Conservation (phyloP, 805 yeast species). For the Yamadazyma scolyti region DNA sequence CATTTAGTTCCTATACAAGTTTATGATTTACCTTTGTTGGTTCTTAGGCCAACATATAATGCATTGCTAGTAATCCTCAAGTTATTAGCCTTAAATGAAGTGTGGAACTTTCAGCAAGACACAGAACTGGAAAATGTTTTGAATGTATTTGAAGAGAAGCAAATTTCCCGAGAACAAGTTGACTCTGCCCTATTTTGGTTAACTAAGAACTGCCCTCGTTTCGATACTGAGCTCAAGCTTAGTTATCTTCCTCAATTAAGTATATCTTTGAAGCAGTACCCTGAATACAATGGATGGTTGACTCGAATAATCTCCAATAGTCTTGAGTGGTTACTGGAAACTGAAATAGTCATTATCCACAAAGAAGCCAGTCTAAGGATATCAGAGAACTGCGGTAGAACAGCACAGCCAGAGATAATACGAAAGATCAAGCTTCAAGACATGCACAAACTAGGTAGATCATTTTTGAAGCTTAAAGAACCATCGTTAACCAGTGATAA, state of each 20-base stretch:
- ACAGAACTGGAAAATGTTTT: slow-evolving; percentile 1
- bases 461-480: slow-evolving; percentile 50
- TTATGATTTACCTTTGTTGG: slow-evolving; percentile 57
- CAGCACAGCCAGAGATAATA: slow-evolving; percentile 70
- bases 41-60: slow-evolving; percentile 41
- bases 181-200: slow-evolving; percentile 44
- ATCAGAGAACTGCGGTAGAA: slow-evolving; percentile 79
- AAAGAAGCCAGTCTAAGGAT: slow-evolving; percentile 60
- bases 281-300: slow-evolving; percentile 43
- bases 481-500: slow-evolving; percentile 87
- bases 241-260: slow-evolving; percentile 24
- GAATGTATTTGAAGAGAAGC: slow-evolving; percentile 29
- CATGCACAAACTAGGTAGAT: slow-evolving; percentile 19
- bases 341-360: slow-evolving; percentile 38
- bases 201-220: slow-evolving; percentile 24
- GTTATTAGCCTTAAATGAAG: slow-evolving; percentile 46
- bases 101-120: slow-evolving; percentile 46
- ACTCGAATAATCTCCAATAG: slow-evolving; percentile 48
- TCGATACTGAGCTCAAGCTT: slow-evolving; percentile 18
- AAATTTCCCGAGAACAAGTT: slow-evolving; percentile 21
- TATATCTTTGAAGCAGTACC: slow-evolving; percentile 20
- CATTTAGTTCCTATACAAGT: slow-evolving; percentile 41
- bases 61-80: slow-evolving; percentile 44
- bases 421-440: slow-evolving; percentile 53
- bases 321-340: slow-evolving; percentile 44